Evolutionary conservation across 2,329 filamentous ascomycete genomes (phyloP).

Genomic region (Sporothrix brunneoviolacea): DNA sequence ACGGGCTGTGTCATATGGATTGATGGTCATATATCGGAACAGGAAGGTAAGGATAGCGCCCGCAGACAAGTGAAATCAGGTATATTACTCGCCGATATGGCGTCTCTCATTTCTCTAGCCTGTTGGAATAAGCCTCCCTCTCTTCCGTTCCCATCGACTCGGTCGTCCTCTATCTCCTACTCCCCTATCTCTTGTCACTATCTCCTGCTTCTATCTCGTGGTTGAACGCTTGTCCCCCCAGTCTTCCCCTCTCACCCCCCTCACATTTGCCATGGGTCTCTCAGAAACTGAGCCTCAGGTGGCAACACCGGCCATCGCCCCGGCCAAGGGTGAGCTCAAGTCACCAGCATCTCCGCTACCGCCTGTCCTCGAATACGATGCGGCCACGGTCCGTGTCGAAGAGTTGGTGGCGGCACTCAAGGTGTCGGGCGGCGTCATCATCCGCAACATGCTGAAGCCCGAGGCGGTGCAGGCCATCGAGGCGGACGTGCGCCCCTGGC

Average conservation of each 20-base stretch:
- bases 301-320: background rate
- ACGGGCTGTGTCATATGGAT: no score
- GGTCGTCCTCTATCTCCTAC: background rate
- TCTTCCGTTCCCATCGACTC: background rate
- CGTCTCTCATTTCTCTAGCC: no score
- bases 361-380: background rate
- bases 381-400: background rate
- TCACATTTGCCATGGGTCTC: no score
- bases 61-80: no score
- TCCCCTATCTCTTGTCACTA: background rate
- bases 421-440: conserved; percentile 3
- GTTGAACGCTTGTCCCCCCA: background rate
- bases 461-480: background rate
- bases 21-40: no score
- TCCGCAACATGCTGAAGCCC: background rate
- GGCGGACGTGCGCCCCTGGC: conserved; percentile 4
- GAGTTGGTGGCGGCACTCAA: conserved; percentile 1
- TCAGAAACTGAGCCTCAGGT: no score
- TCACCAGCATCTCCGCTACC: background rate
- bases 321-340: background rate
- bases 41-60: no score
- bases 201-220: background rate
- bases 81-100: no score
- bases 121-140: no score
- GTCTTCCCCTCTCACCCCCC: no score